These are phyloP conservation scores for Gossypium aridum DNA, from an alignment of 441 rosid species.

Conservation along the genomic window DNA sequence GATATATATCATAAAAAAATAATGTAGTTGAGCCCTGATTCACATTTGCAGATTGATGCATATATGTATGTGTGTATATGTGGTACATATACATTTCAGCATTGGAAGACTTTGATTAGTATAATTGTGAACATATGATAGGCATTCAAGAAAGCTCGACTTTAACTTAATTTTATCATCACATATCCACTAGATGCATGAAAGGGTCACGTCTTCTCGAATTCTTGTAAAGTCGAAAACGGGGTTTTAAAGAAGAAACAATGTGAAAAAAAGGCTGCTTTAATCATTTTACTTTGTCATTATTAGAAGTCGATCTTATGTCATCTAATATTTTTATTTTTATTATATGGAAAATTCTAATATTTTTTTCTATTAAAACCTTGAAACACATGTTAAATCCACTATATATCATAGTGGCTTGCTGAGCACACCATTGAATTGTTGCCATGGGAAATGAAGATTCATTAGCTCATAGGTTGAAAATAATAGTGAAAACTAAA, in stretches of 20 bases:
- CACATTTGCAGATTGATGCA: background rate
- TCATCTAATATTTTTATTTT: background rate
- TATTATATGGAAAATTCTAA: no score
- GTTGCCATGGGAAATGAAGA: background rate
- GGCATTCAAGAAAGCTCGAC: background rate
- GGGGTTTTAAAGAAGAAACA: background rate
- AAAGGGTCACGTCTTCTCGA: background rate
- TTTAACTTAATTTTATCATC: background rate
- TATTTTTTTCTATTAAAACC: background rate
- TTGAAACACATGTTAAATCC: background rate
- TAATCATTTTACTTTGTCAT: background rate
- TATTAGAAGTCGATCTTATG: background rate
- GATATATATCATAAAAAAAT: background rate
- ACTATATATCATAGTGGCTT: constrained; percentile 5
- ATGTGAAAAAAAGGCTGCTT: background rate
- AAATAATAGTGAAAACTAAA: background rate
- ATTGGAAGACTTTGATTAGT: background rate
- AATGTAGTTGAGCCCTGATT: background rate
- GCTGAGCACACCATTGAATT: background rate
- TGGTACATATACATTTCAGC: background rate
- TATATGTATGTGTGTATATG: no score
- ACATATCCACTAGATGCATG: background rate
- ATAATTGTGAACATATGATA: background rate
- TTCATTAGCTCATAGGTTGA: background rate
- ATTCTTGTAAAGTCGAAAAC: background rate